Base-by-base conservation (phyloP, 2,329 filamentous ascomycete genomes). In the Cercospora janseana region DNA sequence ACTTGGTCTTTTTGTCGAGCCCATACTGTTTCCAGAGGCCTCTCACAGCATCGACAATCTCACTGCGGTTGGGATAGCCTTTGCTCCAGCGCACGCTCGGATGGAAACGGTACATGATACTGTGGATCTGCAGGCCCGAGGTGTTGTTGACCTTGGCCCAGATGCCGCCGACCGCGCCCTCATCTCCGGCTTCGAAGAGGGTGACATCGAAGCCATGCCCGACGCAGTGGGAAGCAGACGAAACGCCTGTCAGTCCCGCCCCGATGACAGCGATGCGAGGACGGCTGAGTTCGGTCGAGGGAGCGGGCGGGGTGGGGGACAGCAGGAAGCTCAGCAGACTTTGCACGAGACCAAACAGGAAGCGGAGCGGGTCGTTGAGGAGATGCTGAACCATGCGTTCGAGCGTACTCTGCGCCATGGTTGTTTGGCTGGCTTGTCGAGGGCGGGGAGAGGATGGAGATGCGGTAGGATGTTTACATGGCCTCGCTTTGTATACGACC, bases 101-200 rank as follows among this genome's bases (percentile, higher is more conserved):
- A 59, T 92, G 87, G 66, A 94, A 95, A 16, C 88, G 81, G 68
- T 92, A 94, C 88, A 93, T 93, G 51, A 91, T 68, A 15, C 83
- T 88, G 66, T 94, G 87, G 16, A 94, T 91, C 63, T 93, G 88
- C 0, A 94, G 77, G 12, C 86, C 82, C 0, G 87, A 91, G 0
- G 87, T 91, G 44, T 86, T 87, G 71, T 93, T 92, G 27, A 93
- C 51, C 21, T 53, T 52, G 12, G 61, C 62, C 63, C 63, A 65
- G 23, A 66, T 65, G n/a, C 63, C 63, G 9, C 63, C 63, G 0
- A 94, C 67, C 18, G 80, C 75, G 12, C 86, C 77, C 56, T 82
- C 75, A 3, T 76, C 69, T 1, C 86, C 85, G 6, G 81, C 80
- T 65, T 94, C 88, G 58, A 94, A 94, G 29, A 94, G 80, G 15